These are phyloP conservation scores for Fomitopsis serialis DNA, from an alignment of 768 basidiomycete species.

Conservation along the genomic window DNA sequence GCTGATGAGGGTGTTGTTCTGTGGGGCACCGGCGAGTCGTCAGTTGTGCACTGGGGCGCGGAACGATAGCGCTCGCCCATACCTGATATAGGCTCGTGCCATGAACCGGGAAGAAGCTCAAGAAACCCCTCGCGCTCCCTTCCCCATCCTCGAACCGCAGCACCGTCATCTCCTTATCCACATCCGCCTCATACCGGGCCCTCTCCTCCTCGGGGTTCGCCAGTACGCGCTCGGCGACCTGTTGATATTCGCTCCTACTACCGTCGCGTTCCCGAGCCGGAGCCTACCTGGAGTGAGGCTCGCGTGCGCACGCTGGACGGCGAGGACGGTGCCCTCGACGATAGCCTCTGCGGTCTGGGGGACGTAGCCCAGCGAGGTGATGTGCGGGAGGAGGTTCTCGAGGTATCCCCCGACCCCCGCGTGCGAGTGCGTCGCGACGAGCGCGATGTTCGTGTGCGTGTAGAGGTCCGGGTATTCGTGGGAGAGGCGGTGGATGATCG, in stretches of 20 bases:
- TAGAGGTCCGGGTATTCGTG: constrained; percentile 58
- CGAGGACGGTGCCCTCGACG: constrained; percentile 60
- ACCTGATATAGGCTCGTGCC: constrained; percentile 79
- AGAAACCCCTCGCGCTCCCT: constrained; percentile 57
- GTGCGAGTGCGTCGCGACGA: constrained; percentile 73
- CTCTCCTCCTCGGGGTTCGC: constrained; percentile 72
- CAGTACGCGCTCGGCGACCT: constrained; percentile 72
- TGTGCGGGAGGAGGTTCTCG: constrained; percentile 72
- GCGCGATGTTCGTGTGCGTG: constrained; percentile 64
- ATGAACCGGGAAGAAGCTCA: constrained; percentile 77
- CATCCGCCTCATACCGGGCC: constrained; percentile 60
- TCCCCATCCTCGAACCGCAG: constrained; percentile 56
- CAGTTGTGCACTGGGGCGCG: too few relatives aligned
- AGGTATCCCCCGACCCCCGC: constrained; percentile 76
- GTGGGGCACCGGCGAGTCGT: too few relatives aligned
- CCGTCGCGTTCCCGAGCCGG: constrained; percentile 61
- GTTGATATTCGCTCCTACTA: constrained; percentile 66
- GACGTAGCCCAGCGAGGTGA: constrained; percentile 72
- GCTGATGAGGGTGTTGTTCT: constrained; percentile 84
- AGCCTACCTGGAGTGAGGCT: constrained; percentile 56
- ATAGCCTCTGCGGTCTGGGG: constrained; percentile 69
- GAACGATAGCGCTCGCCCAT: too few relatives aligned
- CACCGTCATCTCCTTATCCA: constrained; percentile 70
- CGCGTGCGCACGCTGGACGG: constrained; percentile 62
- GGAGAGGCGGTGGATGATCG: constrained; percentile 55